Percentiles rank a stretch among this genome's conserved stretches.
Evolutionary conservation across 1,284 basidiomycete genomes (phyloP).

Genomic region (Ceratobasidium theobromae): DNA sequence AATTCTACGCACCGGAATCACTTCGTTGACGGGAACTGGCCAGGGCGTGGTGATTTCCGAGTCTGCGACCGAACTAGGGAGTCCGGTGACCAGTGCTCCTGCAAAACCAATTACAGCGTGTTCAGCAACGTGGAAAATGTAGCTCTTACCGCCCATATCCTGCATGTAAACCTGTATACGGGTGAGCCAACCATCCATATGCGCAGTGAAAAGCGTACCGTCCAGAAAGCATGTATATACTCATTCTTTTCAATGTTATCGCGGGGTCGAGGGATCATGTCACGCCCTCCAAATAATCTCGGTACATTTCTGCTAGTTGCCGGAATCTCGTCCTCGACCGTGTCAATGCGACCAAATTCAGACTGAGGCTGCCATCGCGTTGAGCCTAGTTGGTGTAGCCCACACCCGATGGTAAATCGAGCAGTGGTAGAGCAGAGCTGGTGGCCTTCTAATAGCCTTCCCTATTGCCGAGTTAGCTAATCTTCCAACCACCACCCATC

Average conservation of each 20-base stretch:
- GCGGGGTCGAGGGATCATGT: conserved; percentile 12
- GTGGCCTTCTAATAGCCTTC: conserved; percentile 33
- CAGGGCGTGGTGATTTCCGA: conserved; percentile 26
- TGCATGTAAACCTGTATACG: conserved; percentile 14
- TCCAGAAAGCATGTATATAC: conserved; percentile 24
- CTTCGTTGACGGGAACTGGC: not conserved
- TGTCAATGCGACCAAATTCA: conserved; percentile 6
- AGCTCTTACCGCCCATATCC: conserved; percentile 8
- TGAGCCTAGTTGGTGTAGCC: conserved; percentile 34
- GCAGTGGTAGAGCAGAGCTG: conserved; percentile 31
- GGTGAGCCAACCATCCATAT: not conserved
- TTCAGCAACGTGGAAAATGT: not conserved
- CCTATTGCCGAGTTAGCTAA: conserved; percentile 6
- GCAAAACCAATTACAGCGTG: not conserved
- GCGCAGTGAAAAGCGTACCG: not conserved
- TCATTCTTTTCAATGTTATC: conserved; percentile 10
- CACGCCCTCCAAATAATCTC: not conserved
- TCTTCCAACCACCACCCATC: not conserved
- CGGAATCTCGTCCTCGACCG: not conserved
- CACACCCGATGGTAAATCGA: conserved; percentile 35
- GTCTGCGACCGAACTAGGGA: conserved; percentile 22
- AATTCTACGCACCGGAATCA: not conserved
- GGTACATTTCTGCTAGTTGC: not conserved
- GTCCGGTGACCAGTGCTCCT: conserved; percentile 18
- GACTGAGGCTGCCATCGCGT: conserved; percentile 29